phyloP scores from a whole-genome alignment of 257 asterid species.

The Marsdenia floribunda region DNA sequence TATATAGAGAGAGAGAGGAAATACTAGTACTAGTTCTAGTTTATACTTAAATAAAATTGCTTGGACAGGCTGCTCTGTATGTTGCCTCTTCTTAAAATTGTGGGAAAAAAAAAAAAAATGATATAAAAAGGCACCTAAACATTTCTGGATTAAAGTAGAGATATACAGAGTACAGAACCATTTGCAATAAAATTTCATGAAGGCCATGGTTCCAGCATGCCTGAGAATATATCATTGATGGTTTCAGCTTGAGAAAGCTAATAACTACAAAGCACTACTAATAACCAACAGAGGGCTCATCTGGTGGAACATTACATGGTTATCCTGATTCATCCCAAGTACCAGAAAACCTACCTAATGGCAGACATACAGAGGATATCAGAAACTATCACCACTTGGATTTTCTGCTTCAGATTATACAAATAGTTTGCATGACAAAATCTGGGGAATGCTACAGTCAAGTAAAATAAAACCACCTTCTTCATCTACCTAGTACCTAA shows the following conservation, averaged over 20 bases:
- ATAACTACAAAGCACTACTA: no score
- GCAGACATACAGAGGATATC: neutral
- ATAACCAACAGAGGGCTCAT: neutral
- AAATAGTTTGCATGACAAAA: conserved; percentile 10
- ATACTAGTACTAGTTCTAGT: no score
- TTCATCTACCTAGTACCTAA: conserved; percentile 12
- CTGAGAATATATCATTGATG: neutral
- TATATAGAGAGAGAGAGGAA: no score
- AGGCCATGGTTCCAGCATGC: no score
- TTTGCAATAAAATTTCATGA: no score
- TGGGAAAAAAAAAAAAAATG: no score
- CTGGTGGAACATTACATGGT: neutral
- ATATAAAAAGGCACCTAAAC: no score
- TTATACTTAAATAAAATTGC: no score
- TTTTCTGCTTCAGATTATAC: conserved; percentile 9
- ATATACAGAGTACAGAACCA: no score
- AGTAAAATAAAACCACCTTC: conserved; percentile 5
- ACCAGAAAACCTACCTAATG: neutral
- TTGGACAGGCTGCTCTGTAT: no score
- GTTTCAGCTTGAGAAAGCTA: neutral
- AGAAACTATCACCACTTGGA: neutral
- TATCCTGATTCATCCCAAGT: neutral
- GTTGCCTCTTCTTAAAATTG: no score
- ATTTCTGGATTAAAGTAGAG: no score
- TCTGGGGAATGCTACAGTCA: conserved; percentile 10